Evolutionary conservation across 2,329 filamentous ascomycete species (phyloP).

Genomic region (Paecilomyces formosus): DNA sequence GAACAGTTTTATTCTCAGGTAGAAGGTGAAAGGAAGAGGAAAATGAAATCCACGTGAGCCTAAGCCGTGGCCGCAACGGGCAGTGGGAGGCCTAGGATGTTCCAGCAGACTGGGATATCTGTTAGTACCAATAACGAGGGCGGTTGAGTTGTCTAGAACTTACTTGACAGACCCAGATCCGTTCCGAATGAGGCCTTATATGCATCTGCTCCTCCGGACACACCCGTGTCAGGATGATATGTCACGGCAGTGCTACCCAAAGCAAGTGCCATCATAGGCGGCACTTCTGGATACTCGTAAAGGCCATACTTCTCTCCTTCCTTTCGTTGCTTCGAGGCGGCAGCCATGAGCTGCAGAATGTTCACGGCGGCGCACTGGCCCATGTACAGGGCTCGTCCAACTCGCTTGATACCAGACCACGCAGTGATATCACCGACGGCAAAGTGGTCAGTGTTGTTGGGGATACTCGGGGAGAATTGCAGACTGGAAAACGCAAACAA

Average conservation of each 20-base stretch:
- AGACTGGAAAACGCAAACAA: conserved; percentile 34
- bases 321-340: background rate
- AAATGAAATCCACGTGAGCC: background rate
- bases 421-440: conserved; percentile 61
- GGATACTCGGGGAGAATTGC: conserved; percentile 45
- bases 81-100: background rate
- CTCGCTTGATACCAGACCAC: conserved; percentile 76
- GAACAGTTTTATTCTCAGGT: background rate
- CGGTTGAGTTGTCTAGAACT: background rate
- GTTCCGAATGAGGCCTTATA: conserved; percentile 1
- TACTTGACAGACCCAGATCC: background rate
- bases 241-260: background rate
- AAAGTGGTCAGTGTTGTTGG: conserved; percentile 57
- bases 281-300: background rate
- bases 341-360: conserved; percentile 45
- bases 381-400: conserved; percentile 67
- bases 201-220: background rate
- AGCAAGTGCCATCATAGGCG: conserved; percentile 1
- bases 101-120: background rate
- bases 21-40: background rate
- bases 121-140: background rate
- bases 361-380: conserved; percentile 61
- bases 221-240: background rate
- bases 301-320: background rate
- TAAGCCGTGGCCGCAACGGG: background rate